Base-by-base conservation (phyloP, 2,329 filamentous ascomycete genomes). In the Phialophora verrucosa region DNA sequence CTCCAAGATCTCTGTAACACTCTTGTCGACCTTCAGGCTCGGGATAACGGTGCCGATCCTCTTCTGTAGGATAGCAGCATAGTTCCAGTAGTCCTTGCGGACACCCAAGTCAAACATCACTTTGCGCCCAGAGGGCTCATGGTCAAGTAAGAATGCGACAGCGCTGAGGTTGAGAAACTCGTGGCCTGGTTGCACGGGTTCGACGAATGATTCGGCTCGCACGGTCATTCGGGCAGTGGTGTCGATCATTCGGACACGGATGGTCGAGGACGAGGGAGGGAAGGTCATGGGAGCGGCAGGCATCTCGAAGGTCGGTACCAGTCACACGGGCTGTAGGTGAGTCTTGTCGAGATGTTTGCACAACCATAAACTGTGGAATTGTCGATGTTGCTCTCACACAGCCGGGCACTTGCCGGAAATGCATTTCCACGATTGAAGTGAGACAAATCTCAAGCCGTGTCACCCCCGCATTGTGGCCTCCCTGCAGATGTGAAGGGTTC, bases 81-180 rank as follows among this genome's bases (percentile, higher is more conserved):
- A 50, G 55, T 69, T 75, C 59, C 75, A 67, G 49, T 70, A 75
- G 44, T 76, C 75, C 29, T 74, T 75, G 56, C 74, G 74, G 12
- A 77, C 68, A 2, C 75, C 75, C 4, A 78, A 70, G 56, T 78
- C 76, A 63, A 76, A 78, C 55, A 74, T 66, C 35, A 74, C 25
- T 25, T 66, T 67, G 10, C 53, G 47, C 8, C 58, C 58, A 12
- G 65, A 64, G 1, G 65, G 31, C 17, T 53, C 62, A 51, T 68
- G 65, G 29, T 69, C 64, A 32, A 70, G 59, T 29, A 70, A 57
- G 55, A 69, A 70, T 5, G 69, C 65, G 4, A 42, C 62, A 35
- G 57, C 57, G 6, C 60, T 66, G 29, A 68, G 31, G 29, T 68
- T 68, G n/a, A 68, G 27, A 4, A 59, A 5, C n/a, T 68, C 66